These are phyloP conservation scores for Gomphus bonarii DNA, from an alignment of 1,284 basidiomycete genomes.

Conservation along the genomic window DNA sequence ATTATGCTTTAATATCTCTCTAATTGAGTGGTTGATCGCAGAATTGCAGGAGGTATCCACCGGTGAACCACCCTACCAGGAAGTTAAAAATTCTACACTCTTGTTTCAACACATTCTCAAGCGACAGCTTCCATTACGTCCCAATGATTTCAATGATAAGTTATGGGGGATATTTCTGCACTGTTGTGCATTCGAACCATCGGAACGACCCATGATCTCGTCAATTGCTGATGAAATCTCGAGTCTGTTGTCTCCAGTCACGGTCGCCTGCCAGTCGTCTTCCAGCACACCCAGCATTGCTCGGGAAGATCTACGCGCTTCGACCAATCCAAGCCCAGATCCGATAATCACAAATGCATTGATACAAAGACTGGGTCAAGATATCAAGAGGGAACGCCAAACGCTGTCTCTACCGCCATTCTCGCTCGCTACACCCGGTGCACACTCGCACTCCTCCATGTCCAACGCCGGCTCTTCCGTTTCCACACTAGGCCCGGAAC, in stretches of 20 bases:
- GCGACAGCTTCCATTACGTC: background rate
- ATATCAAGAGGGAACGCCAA: too few species aligned
- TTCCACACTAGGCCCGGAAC: background rate
- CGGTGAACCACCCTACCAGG: background rate
- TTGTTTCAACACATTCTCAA: background rate
- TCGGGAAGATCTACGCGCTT: too few species aligned
- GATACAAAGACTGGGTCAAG: too few species aligned
- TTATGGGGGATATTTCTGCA: background rate
- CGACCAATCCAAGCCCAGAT: too few species aligned
- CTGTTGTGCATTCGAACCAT: background rate
- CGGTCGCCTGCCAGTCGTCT: too few species aligned
- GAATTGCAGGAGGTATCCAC: background rate
- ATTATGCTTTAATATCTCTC: background rate
- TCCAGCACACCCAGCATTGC: too few species aligned
- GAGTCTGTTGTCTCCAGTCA: background rate
- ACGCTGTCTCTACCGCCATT: too few species aligned
- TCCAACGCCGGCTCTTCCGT: background rate
- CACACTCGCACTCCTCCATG: background rate
- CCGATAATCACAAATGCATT: too few species aligned
- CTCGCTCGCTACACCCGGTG: background rate
- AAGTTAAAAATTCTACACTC: background rate
- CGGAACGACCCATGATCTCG: background rate
- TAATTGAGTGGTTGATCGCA: background rate
- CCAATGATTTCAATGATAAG: background rate
- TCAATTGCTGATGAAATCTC: background rate